Evolutionary conservation across 768 basidiomycete species (phyloP).

Genomic region (Lyophyllum atratum): DNA sequence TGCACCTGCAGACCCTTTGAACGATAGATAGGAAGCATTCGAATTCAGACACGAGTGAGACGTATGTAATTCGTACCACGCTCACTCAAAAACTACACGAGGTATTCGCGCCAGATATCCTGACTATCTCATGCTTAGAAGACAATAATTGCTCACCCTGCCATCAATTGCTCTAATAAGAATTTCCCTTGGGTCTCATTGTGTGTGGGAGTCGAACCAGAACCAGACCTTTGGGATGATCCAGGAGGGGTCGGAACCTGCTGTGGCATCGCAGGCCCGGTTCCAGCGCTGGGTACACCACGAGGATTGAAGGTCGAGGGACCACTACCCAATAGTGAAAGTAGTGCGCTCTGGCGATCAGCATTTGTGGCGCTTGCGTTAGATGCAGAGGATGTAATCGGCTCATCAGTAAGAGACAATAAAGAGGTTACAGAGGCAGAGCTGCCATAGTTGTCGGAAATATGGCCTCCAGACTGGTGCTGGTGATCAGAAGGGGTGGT

Average conservation of each 20-base stretch:
- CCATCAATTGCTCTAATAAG: conserved; percentile 79
- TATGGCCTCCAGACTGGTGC: conserved; percentile 19
- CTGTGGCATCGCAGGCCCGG: conserved; percentile 40
- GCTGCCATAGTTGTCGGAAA: conserved; percentile 30
- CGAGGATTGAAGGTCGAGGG: conserved; percentile 32
- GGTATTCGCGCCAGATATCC: background rate
- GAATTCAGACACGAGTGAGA: background rate
- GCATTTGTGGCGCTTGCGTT: conserved; percentile 44
- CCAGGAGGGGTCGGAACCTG: conserved; percentile 75
- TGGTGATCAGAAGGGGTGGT: conserved; percentile 41
- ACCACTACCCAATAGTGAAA: conserved; percentile 65
- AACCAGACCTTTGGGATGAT: conserved; percentile 54
- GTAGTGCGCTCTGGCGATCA: conserved; percentile 75
- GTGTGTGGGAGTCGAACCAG: conserved; percentile 52
- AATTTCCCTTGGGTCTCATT: conserved; percentile 73
- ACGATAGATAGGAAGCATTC: background rate
- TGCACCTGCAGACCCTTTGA: background rate
- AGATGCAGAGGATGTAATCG: conserved; percentile 42
- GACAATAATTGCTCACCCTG: conserved; percentile 58
- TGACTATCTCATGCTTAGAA: background rate
- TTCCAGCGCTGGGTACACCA: conserved; percentile 23
- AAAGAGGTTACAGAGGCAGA: conserved; percentile 39
- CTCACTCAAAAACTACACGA: background rate
- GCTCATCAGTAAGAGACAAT: conserved; percentile 49
- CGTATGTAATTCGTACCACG: background rate